These are phyloP conservation scores for Micractinium conductrix DNA, from an alignment of 139 green algal genomes.

Conservation along the genomic window DNA sequence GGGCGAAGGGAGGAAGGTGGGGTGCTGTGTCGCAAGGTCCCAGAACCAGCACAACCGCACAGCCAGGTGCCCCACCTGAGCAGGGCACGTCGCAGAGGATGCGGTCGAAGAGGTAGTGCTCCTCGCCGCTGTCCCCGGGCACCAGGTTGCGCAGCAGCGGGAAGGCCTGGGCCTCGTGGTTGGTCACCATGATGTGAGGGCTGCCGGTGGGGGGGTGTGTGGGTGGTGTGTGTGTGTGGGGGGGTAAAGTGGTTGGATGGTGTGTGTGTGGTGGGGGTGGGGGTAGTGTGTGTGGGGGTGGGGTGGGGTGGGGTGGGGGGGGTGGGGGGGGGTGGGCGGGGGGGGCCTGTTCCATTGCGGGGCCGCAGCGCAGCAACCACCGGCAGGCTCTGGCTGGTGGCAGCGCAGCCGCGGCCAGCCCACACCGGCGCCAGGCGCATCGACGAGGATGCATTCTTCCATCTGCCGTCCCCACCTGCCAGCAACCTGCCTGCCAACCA, in stretches of 20 bases:
- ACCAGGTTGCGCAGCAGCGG: slow-evolving; percentile 63
- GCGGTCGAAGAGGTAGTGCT: slow-evolving; percentile 77
- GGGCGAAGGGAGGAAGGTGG: too few relatives aligned
- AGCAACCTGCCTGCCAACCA: too few relatives aligned
- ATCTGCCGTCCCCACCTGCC: too few relatives aligned
- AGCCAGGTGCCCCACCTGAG: slow-evolving; percentile 30
- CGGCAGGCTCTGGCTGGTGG: too few relatives aligned
- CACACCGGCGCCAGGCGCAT: neutral
- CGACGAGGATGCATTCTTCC: too few relatives aligned
- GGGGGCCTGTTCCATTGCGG: too few relatives aligned
- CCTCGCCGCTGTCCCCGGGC: neutral
- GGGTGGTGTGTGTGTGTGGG: too few relatives aligned
- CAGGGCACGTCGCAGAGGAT: slow-evolving; percentile 98
- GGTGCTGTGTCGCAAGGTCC: too few relatives aligned
- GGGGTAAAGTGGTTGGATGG: neutral
- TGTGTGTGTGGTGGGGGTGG: neutral
- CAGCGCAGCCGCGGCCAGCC: too few relatives aligned
- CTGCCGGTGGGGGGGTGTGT: neutral
- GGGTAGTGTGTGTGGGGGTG: neutral
- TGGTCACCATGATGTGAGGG: slow-evolving; percentile 85
- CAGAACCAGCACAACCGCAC: neutral
- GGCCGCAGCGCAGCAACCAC: too few relatives aligned
- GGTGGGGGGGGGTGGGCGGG: too few relatives aligned
- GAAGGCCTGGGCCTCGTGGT: slow-evolving; percentile 92
- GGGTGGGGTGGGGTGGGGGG: too few relatives aligned